These are phyloP conservation scores for Kurtzmaniella fragi DNA, from an alignment of 805 yeast genomes.

Conservation along the genomic window DNA sequence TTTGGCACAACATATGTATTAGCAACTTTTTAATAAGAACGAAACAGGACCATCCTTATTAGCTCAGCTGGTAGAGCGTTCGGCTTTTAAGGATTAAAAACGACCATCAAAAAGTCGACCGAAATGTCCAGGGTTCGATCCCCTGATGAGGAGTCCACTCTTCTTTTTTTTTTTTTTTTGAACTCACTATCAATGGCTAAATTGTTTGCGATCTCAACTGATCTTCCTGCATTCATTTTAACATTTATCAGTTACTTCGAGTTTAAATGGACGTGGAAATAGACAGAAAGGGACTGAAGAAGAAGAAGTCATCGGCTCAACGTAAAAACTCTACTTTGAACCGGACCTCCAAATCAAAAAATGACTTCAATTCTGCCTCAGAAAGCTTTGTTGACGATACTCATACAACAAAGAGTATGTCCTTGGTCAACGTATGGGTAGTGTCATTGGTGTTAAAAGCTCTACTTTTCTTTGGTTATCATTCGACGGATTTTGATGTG, in stretches of 20 bases:
- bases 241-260: no score
- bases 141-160: conserved; percentile 50
- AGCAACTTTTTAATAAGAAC: background rate
- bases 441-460: conserved; percentile 29
- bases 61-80: conserved; percentile 71
- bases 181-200: no score
- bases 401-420: background rate
- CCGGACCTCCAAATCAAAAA: background rate
- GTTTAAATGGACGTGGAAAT: background rate
- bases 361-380: background rate
- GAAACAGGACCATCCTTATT: conserved; percentile 16
- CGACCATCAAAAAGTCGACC: conserved; percentile 7
- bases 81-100: conserved; percentile 45
- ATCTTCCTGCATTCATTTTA: background rate
- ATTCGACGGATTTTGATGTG: conserved; percentile 95
- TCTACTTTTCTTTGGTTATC: conserved; percentile 56
- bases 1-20: no score
- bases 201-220: no score
- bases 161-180: conserved; percentile 4
- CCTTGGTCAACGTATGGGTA: conserved; percentile 33
- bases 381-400: background rate
- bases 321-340: no score
- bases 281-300: conserved; percentile 1
- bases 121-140: conserved; percentile 60
- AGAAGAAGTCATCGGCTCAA: background rate